Conservation (phyloP, 768 basidiomycete genomes). For the Collybia sp. region DNA sequence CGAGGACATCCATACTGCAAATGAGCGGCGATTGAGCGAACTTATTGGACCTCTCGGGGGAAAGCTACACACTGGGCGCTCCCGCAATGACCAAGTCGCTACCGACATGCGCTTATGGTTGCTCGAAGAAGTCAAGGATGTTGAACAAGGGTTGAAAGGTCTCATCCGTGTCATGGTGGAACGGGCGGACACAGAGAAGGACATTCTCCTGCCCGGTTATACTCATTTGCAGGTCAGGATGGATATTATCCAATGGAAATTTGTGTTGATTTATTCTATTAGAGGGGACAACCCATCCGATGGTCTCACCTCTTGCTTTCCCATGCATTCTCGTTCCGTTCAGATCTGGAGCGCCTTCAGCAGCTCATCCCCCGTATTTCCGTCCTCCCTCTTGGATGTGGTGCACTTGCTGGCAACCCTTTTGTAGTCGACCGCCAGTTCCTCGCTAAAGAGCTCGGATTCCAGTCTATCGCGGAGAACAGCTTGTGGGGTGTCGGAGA, state of each 20-base stretch:
- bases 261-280: slow-evolving; percentile 1
- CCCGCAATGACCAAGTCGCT: slow-evolving; percentile 97
- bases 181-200: slow-evolving; percentile 90
- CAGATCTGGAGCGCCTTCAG: slow-evolving; percentile 80
- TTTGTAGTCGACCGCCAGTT: slow-evolving; percentile 93
- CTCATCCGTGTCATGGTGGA: slow-evolving; percentile 87
- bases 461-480: slow-evolving; percentile 87
- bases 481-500: slow-evolving; percentile 96
- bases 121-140: slow-evolving; percentile 64
- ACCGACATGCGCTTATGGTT: slow-evolving; percentile 99
- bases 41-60: slow-evolving; percentile 90
- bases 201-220: slow-evolving; percentile 90
- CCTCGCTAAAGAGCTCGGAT: slow-evolving; percentile 86
- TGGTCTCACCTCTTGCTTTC: slow-evolving; percentile 98
- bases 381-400: slow-evolving; percentile 89
- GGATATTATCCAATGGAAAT: not conserved
- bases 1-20: slow-evolving; percentile 99
- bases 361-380: slow-evolving; percentile 89
- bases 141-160: slow-evolving; percentile 66
- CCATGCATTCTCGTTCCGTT: slow-evolving; percentile 90
- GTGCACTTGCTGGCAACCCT: slow-evolving; percentile 95
- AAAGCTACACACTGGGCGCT: slow-evolving; percentile 95
- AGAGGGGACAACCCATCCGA: slow-evolving; percentile 98
- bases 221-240: slow-evolving; percentile 89
- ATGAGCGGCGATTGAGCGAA: slow-evolving; percentile 91